A percentile compares a stretch with the other conserved stretches of the same genome.
phyloP scores from a whole-genome alignment of 306 rosid genomes.

The Biancaea sappan region DNA sequence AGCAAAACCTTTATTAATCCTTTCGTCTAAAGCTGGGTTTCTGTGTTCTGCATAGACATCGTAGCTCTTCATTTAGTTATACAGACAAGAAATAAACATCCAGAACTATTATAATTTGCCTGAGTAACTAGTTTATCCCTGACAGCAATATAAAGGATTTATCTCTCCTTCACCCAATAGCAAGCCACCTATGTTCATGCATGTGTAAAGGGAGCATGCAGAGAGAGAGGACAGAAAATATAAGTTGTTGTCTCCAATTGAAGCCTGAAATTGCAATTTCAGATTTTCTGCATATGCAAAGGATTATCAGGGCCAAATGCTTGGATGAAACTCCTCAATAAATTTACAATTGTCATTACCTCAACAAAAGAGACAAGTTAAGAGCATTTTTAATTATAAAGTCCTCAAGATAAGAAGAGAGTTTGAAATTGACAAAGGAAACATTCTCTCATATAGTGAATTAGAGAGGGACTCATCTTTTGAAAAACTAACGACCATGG shows the following conservation, averaged over 20 bases:
- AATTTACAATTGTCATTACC: not conserved
- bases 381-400: not conserved
- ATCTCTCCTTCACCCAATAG: not conserved
- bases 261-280: not conserved
- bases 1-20: constrained; percentile 20
- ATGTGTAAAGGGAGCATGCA: not conserved
- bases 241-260: not conserved
- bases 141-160: not conserved
- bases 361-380: not conserved
- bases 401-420: not conserved
- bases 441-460: too few species aligned
- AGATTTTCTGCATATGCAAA: not conserved
- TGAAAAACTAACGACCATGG: not conserved
- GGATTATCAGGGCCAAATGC: not conserved
- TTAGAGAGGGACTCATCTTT: not conserved
- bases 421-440: not conserved
- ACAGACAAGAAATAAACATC: not conserved
- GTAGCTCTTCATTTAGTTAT: not conserved
- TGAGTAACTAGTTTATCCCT: not conserved
- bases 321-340: not conserved
- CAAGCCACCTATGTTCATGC: not conserved
- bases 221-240: not conserved
- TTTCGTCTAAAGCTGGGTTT: not conserved
- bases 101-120: not conserved
- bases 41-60: not conserved